Conservation (phyloP, 1,284 basidiomycete species). For the Tilletia walkeri region DNA sequence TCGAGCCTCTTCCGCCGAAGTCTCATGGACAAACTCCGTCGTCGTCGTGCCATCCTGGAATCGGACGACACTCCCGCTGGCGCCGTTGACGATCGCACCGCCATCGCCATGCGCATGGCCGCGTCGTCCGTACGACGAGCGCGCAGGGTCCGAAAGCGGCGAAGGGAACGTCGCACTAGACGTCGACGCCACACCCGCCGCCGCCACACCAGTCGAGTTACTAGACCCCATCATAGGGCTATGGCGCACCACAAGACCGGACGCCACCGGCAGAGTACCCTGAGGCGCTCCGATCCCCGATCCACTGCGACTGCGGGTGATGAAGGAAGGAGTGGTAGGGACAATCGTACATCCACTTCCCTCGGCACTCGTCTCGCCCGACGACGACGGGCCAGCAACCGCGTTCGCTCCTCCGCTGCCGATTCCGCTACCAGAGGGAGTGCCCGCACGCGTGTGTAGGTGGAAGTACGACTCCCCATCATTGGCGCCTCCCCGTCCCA, state of each 20-base stretch:
- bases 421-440: neutral
- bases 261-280: neutral
- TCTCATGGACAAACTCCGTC: neutral
- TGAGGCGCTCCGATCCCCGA: neutral
- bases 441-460: neutral
- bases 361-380: neutral
- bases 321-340: neutral
- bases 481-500: neutral
- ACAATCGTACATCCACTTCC: neutral
- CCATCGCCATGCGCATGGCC: neutral
- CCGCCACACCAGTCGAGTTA: neutral
- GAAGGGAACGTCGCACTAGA: neutral
- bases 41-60: neutral
- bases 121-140: neutral
- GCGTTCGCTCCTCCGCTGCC: neutral
- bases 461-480: constrained; percentile 9
- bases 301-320: constrained; percentile 1
- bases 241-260: neutral
- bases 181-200: neutral
- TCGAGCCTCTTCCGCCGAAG: neutral
- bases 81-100: neutral
- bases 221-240: neutral
- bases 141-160: neutral
- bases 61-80: too few relatives aligned
- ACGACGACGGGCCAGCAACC: neutral